A percentile compares a stretch with the other conserved stretches of the same genome.
phyloP scores from a whole-genome alignment of 768 basidiomycete species.

The Podaxis mareebaensis region DNA sequence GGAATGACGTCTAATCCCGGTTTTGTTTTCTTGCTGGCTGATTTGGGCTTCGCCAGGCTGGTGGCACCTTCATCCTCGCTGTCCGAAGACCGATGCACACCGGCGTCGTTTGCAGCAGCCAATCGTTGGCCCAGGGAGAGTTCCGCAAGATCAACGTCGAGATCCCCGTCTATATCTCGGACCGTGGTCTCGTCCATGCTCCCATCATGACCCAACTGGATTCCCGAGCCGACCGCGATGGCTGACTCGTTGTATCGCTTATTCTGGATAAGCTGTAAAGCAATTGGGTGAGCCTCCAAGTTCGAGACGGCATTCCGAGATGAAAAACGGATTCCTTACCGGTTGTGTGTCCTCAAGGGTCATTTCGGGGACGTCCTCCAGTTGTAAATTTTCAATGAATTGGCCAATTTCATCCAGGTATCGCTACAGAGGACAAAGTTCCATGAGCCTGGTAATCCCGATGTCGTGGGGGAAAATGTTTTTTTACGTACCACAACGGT shows the following conservation, averaged over 20 bases:
- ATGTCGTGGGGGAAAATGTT: background rate
- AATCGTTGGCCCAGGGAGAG: conserved; percentile 90
- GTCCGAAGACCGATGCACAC: conserved; percentile 43
- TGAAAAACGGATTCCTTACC: conserved; percentile 11
- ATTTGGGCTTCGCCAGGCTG: conserved; percentile 26
- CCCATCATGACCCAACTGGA: conserved; percentile 62
- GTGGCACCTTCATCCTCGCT: conserved; percentile 42
- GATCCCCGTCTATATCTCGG: conserved; percentile 61
- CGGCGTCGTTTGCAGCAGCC: conserved; percentile 64
- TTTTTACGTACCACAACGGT: conserved; percentile 47
- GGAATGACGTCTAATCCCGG: conserved; percentile 52
- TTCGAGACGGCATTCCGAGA: background rate
- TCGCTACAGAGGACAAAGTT: conserved; percentile 33
- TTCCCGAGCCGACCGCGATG: conserved; percentile 66
- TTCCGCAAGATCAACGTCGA: conserved; percentile 87
- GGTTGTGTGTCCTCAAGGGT: conserved; percentile 18
- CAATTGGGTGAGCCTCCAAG: background rate
- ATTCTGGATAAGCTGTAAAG: conserved; percentile 44
- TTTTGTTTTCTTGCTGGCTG: conserved; percentile 32
- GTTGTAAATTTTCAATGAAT: conserved; percentile 50
- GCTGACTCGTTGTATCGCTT: conserved; percentile 71
- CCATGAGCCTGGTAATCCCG: conserved; percentile 12
- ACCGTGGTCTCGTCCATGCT: conserved; percentile 47
- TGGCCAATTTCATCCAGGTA: conserved; percentile 56
- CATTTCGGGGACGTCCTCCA: conserved; percentile 37